Base-by-base conservation (phyloP, 768 basidiomycete species). In the Suillus fuscotomentosus region DNA sequence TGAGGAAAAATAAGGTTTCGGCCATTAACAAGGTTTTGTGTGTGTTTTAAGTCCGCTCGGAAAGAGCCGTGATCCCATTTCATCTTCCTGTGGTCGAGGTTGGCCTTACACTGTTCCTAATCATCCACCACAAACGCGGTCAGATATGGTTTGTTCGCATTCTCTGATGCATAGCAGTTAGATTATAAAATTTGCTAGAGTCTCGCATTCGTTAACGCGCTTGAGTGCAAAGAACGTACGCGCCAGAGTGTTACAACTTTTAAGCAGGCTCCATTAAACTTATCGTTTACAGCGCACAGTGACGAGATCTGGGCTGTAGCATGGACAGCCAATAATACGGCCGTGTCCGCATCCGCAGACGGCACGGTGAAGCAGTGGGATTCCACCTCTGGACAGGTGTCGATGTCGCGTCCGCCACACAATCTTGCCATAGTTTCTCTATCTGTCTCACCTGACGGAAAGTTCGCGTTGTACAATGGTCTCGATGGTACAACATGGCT, bases 371-470 rank as follows among this genome's bases (percentile, higher is more conserved):
- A 88, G 69, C 88, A 88, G 65, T 92, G 88, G 88, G 82, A 89
- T 66, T 80, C 89, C 24, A 78, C 81, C 3, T 82, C 88, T 5
- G 90, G 90, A 24, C 86, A 90, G 69, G 84, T 85, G 3, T 81
- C 82, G 61, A 79, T 80, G 13, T 79, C 88, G 41, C 86, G 88
- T 20, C 77, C 86, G 43, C 82, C 89, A n/a, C 92, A 97, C 77
- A 88, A 92, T 8, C 87, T 97, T 22, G 95, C 92, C 3, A 86
- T 95, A 67, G 86, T 93, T 20, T 94, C 94, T 6, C 77, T 97
- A 41, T 93, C 92, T 20, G 86, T 86, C 9, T 84, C 88, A 22
- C 82, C 84, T 0, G 82, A 86, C 56, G 95, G 92, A 9, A 80
- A 78, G 55, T 78, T 77, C 38, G 93, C 87, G 0, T 74, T 97